These are phyloP conservation scores for Trichoderma brevicompactum DNA, from an alignment of 2,329 filamentous ascomycete species.

Conservation along the genomic window DNA sequence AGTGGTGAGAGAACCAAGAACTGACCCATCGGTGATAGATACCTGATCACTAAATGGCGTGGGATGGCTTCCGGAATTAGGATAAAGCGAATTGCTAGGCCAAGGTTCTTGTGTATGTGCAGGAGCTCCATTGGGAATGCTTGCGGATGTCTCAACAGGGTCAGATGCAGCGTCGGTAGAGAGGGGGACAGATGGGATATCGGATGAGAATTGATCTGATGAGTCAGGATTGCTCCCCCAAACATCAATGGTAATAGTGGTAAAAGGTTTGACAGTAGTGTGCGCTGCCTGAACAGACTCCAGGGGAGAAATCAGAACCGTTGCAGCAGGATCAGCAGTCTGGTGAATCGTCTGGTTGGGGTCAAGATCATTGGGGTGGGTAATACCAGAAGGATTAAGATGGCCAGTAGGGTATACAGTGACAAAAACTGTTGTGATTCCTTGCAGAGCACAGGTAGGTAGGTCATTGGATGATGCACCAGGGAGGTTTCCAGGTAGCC, in stretches of 20 bases:
- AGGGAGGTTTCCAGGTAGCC: constrained; percentile 28
- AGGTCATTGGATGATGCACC: constrained; percentile 28
- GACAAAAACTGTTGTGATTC: constrained; percentile 53
- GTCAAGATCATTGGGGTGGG: constrained; percentile 28
- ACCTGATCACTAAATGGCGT: constrained; percentile 28
- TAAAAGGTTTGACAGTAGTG: constrained; percentile 39
- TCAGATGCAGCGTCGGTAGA: constrained; percentile 28
- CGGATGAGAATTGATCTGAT: constrained; percentile 29
- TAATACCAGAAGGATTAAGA: constrained; percentile 29
- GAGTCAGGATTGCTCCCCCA: constrained; percentile 37
- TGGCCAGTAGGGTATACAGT: constrained; percentile 47
- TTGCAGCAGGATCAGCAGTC: constrained; percentile 36
- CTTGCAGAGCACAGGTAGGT: constrained; percentile 47
- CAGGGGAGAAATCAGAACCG: constrained; percentile 36
- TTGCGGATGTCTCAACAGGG: constrained; percentile 32
- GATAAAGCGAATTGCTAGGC: constrained; percentile 31
- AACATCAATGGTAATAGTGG: constrained; percentile 44
- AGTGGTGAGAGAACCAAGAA: constrained; percentile 4
- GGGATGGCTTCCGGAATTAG: constrained; percentile 29
- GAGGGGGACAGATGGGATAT: constrained; percentile 30
- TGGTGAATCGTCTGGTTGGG: constrained; percentile 33
- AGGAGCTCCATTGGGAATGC: constrained; percentile 28
- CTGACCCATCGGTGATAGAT: constrained; percentile 1
- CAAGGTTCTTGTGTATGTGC: constrained; percentile 29
- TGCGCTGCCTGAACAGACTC: constrained; percentile 29